Conservation (phyloP, 805 yeast genomes). For the Cyberlindnera euphorbiae region DNA sequence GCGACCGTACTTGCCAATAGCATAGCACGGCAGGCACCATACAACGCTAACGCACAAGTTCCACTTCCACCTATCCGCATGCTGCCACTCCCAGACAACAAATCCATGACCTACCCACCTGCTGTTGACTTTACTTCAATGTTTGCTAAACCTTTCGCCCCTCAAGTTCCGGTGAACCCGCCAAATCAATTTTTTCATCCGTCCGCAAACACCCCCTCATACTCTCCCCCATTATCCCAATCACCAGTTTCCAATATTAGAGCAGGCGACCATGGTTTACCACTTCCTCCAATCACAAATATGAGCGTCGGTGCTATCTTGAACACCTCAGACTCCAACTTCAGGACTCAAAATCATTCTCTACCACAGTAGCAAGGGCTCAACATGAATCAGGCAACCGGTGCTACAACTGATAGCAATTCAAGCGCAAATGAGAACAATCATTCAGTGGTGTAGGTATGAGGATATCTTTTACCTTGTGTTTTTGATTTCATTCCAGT, state of each 20-base stretch:
- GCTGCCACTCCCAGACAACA: slow-evolving; percentile 16
- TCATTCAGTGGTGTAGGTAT: too few relatives aligned
- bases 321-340: slow-evolving; percentile 7
- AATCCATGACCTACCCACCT: slow-evolving; percentile 25
- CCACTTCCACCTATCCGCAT: slow-evolving; percentile 23
- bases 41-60: slow-evolving; percentile 5
- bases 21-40: not conserved
- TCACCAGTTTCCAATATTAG: not conserved
- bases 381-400: too few relatives aligned
- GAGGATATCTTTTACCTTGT: too few relatives aligned
- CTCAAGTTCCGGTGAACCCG: slow-evolving; percentile 3
- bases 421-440: too few relatives aligned
- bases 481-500: too few relatives aligned
- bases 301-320: slow-evolving; percentile 20
- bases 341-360: too few relatives aligned
- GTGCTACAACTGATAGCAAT: too few relatives aligned
- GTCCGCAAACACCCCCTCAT: not conserved
- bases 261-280: slow-evolving; percentile 1
- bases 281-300: slow-evolving; percentile 11
- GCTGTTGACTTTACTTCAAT: slow-evolving; percentile 39
- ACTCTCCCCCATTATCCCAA: slow-evolving; percentile 1
- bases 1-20: not conserved
- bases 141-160: slow-evolving; percentile 21
- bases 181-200: slow-evolving; percentile 2
- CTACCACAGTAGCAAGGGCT: too few relatives aligned